Percentiles rank a stretch among this genome's conserved stretches.
phyloP scores from a whole-genome alignment of 331 rosid genomes.

The Erythrophleum ivorense region DNA sequence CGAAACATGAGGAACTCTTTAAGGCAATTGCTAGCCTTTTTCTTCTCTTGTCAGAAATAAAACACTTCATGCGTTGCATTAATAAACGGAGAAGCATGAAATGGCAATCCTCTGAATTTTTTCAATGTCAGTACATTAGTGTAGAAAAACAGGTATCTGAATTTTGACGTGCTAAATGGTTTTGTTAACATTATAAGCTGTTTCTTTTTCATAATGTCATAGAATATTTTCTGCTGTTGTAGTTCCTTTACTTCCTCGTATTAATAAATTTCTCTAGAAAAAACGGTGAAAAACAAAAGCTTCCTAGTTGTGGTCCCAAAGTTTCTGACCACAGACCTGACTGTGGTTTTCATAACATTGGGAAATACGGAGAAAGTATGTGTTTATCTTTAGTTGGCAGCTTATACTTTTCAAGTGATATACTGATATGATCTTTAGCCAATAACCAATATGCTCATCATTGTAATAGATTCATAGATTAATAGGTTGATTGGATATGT shows the following conservation, averaged over 20 bases:
- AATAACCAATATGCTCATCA: neutral
- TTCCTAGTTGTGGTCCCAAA: neutral
- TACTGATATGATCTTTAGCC: neutral
- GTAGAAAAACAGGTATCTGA: slow-evolving; percentile 32
- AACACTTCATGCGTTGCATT: slow-evolving; percentile 27
- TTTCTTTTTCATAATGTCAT: neutral
- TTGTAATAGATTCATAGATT: neutral
- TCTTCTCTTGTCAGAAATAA: slow-evolving; percentile 27
- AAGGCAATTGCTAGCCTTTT: slow-evolving; percentile 19
- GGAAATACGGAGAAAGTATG: neutral
- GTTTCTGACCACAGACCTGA: neutral
- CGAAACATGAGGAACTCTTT: slow-evolving; percentile 11
- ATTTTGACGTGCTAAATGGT: slow-evolving; percentile 11
- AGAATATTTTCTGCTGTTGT: slow-evolving; percentile 6
- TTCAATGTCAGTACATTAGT: neutral
- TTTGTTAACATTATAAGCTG: slow-evolving; percentile 5
- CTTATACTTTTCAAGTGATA: neutral
- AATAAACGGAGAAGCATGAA: slow-evolving; percentile 4
- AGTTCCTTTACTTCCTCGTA: neutral
- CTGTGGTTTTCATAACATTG: neutral
- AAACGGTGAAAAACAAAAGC: slow-evolving; percentile 1
- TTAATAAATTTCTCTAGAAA: slow-evolving; percentile 6
- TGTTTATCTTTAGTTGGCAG: neutral
- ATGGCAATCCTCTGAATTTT: slow-evolving; percentile 26
- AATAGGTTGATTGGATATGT: slow-evolving; percentile 1